Evolutionary conservation across 148 eudicot species (phyloP).

Genomic region (Camellia lanceoleosa): DNA sequence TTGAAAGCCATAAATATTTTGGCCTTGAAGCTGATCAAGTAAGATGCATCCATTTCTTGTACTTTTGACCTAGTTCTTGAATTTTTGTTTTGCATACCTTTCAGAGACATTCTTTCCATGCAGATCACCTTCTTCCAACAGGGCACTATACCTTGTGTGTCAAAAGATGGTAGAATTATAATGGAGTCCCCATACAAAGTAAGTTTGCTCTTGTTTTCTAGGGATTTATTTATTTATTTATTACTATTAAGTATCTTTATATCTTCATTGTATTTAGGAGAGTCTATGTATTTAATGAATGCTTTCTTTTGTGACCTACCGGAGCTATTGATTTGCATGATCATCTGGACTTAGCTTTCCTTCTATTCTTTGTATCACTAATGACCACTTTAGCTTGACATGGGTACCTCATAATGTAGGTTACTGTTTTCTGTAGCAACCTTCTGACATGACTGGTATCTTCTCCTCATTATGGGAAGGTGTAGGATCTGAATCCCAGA

Average conservation of each 20-base stretch:
- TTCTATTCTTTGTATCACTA: not conserved
- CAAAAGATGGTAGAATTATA: slow-evolving; percentile 86
- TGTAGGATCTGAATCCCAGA: not conserved
- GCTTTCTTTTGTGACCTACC: not conserved
- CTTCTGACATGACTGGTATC: not conserved
- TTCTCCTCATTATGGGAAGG: not conserved
- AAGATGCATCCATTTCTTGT: slow-evolving; percentile 17
- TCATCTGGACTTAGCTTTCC: not conserved
- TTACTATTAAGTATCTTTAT: not conserved
- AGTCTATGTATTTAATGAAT: not conserved
- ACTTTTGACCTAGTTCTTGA: not conserved
- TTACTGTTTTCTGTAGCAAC: not conserved
- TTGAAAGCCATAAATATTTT: slow-evolving; percentile 76
- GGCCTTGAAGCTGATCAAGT: slow-evolving; percentile 97
- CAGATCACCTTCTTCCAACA: slow-evolving; percentile 96
- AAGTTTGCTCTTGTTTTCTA: slow-evolving; percentile 25
- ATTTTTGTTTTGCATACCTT: slow-evolving; percentile 5
- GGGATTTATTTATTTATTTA: not conserved
- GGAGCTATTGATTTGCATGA: not conserved
- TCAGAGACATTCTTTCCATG: slow-evolving; percentile 19
- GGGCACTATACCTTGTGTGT: slow-evolving; percentile 93
- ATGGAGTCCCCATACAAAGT: slow-evolving; percentile 93
- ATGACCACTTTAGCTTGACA: not conserved
- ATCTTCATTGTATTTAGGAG: not conserved
- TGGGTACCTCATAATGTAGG: too few species aligned